Percentiles rank a stretch among this genome's conserved stretches.
Conservation (phyloP, 176 grass and related monocot species). For the Echinochloa phyllopogon region DNA sequence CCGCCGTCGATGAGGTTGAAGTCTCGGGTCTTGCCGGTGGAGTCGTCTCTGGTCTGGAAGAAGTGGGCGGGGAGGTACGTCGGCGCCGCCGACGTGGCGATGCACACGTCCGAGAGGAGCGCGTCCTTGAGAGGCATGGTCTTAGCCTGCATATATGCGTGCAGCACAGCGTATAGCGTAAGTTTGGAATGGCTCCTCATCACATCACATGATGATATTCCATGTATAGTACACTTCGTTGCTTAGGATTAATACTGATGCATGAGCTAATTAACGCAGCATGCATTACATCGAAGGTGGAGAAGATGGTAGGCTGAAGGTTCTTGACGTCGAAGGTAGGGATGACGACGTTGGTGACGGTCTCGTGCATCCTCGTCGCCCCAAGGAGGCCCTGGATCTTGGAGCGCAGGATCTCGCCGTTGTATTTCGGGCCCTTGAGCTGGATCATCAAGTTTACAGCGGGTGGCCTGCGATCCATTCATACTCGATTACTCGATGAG, state of each 20-base stretch:
- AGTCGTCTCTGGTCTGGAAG: constrained; percentile 52
- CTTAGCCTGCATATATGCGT: constrained; percentile 32
- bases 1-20: constrained; percentile 76
- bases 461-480: not conserved
- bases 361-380: constrained; percentile 27
- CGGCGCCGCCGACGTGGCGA: constrained; percentile 61
- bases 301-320: constrained; percentile 51
- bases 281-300: constrained; percentile 42
- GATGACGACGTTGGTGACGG: constrained; percentile 52
- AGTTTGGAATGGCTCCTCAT: too few relatives aligned
- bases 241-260: not conserved
- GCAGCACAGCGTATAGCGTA: too few relatives aligned
- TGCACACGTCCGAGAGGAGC: constrained; percentile 63
- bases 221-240: too few relatives aligned
- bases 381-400: constrained; percentile 32
- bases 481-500: not conserved
- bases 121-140: constrained; percentile 44
- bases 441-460: not conserved
- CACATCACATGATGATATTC: too few relatives aligned
- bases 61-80: constrained; percentile 61
- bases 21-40: not conserved
- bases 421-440: constrained; percentile 40
- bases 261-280: not conserved
- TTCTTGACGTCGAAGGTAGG: constrained; percentile 54
- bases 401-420: constrained; percentile 40